Evolutionary conservation across 768 basidiomycete genomes (phyloP), one percentile per base, ranked within the genome.

Genomic region (Saitozyma sp.): DNA sequence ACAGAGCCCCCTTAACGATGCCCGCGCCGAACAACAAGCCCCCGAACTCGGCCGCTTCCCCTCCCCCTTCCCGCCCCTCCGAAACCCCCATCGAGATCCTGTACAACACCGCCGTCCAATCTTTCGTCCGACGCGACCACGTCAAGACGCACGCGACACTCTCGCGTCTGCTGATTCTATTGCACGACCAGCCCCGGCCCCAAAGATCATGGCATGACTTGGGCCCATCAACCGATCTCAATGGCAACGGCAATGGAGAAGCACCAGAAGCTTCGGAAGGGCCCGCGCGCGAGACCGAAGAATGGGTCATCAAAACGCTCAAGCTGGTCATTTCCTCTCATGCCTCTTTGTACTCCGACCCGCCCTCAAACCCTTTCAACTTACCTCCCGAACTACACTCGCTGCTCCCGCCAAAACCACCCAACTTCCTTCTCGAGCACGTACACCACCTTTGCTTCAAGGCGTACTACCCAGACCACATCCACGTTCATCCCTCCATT

Each of bases 71-170:
- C 29, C 29, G 29, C 29, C 29, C 29, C 29, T 29, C 29, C 29
- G 62, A 70, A 56, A 41, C 71, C 2, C 56, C 56, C 14, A 56
- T 71, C 46, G 75, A 76, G 29, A 17, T 67, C 29, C 51, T 70
- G 46, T 76, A 76, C 61, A 73, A 74, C 52, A 65, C 66, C n/a
- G 70, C 75, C 41, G 68, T 70, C 45, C 72, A 76, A 58, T 65
- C 72, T 17, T 76, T 76, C 56, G 68, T 76, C 20, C 63, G 70
- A 0, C 56, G 72, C 20, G 72, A 76, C 58, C 72, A 76, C 49
- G 38, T 58, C 59, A 70, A 69, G 54, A 68, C 72, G 6, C 65
- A 72, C 37, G 57, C 67, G 20, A 61, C 69, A 3, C 63, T 75
- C 3, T 19, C 52, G 8, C 53, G 65, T 19, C 50, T 74, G 14